A percentile compares a stretch with the other conserved stretches of the same genome.
Conservation (phyloP, 2,329 filamentous ascomycete species). For the Thelonectria olida region DNA sequence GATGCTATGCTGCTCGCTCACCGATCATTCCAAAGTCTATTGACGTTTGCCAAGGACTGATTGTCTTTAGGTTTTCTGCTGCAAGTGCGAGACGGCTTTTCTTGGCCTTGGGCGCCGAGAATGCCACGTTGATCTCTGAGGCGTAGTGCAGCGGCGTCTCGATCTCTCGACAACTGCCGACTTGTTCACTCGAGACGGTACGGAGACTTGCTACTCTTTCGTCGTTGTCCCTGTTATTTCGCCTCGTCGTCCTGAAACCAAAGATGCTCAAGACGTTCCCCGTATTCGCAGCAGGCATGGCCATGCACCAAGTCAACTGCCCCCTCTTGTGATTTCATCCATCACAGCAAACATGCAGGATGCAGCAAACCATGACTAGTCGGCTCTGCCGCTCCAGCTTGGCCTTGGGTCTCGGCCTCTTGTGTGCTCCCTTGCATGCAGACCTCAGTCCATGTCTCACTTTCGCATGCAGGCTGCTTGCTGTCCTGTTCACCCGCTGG, state of each 20-base stretch:
- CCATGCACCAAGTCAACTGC: background rate
- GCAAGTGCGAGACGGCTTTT: background rate
- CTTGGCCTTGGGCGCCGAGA: background rate
- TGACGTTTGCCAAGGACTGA: background rate
- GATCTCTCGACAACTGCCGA: background rate
- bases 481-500: background rate
- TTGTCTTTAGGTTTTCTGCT: no score
- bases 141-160: background rate
- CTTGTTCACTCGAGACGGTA: no score
- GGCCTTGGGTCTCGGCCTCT: slow-evolving; percentile 19
- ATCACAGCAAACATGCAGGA: slow-evolving; percentile 31
- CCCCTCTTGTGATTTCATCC: background rate
- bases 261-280: background rate
- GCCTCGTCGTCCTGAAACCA: background rate
- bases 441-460: slow-evolving; percentile 26
- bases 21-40: background rate
- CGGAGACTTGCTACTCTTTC: background rate
- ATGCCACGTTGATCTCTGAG: background rate
- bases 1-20: background rate
- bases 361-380: slow-evolving; percentile 16
- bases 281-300: background rate
- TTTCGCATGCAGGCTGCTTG: background rate
- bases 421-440: slow-evolving; percentile 17
- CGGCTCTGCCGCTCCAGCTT: background rate
- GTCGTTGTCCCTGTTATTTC: background rate